Conservation (phyloP, 805 yeast genomes). For the Blastobotrys terrestris region DNA sequence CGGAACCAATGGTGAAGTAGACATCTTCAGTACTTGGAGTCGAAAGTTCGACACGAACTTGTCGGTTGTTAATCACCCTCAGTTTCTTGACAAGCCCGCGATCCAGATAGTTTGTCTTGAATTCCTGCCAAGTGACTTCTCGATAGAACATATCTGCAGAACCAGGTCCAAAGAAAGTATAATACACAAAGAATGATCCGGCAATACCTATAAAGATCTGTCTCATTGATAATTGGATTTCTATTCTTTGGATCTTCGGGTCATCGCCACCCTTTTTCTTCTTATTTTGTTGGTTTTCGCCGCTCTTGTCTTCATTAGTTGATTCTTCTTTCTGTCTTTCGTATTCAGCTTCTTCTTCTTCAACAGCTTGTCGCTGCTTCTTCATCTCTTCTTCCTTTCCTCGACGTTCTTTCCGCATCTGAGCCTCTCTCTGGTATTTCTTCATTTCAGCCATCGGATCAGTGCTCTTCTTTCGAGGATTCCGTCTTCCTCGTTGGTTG, state of each 20-base stretch:
- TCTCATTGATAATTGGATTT: constrained; percentile 7
- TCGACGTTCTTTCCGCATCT: constrained; percentile 3
- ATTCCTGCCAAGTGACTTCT: constrained; percentile 68
- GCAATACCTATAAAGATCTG: constrained; percentile 9
- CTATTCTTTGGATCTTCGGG: constrained; percentile 6
- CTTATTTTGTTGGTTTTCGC: constrained; percentile 4
- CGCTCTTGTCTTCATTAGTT: constrained; percentile 3
- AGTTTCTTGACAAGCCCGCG: constrained; percentile 71
- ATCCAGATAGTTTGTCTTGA: constrained; percentile 70
- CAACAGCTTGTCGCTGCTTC: not conserved
- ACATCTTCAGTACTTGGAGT: constrained; percentile 38
- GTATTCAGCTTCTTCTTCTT: not conserved
- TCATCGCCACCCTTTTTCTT: not conserved
- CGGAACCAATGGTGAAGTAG: constrained; percentile 81
- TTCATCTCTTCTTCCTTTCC: not conserved
- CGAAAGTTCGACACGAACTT: constrained; percentile 57
- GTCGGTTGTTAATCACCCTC: constrained; percentile 63
- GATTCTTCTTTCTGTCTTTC: not conserved
- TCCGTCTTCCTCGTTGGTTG: not conserved
- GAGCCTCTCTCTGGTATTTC: constrained; percentile 8
- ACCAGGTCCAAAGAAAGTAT: not conserved
- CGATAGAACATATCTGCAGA: constrained; percentile 19
- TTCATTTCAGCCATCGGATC: constrained; percentile 6
- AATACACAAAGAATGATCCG: constrained; percentile 3
- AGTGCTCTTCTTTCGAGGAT: not conserved